Base-by-base conservation (phyloP, 2,329 filamentous ascomycete genomes). In the Nemania serpens region DNA sequence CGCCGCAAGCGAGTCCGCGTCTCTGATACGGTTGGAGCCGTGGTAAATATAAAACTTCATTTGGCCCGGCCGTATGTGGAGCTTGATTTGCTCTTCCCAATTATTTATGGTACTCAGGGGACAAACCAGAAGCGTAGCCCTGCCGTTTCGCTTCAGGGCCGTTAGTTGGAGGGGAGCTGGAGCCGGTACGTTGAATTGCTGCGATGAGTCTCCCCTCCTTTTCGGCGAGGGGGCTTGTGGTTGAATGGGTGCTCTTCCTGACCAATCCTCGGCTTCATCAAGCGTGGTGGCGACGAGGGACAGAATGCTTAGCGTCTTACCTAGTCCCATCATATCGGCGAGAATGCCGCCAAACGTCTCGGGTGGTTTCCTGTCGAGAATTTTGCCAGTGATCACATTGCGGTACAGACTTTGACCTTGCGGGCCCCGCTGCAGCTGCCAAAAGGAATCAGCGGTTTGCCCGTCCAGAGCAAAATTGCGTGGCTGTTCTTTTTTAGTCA, bases 81-180 rank as follows among this genome's bases (percentile, higher is more conserved):
- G 84, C 69, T 89, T 89, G 63, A 98, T 91, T 75, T 99, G 95
- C 67, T 93, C 88, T 69, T 94, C 90, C 95, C 95, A 99, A 71
- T 98, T 99, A 25, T 90, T 89, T 59, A 98, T 88, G 0, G 94
- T 95, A 70, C 91, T 97, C 2, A 97, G 82, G 1, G 95, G 95
- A 58, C 91, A 96, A 15, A 99, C 86, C 17, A 99, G 82, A 34
- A 99, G 79, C 0, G 95, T 98, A 0, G 91, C 87, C 70, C 87
- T 90, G 5, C 86, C 87, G 70, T 97, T 96, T 43, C 80, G 81
- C 18, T 78, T 76, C n/a, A 90, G 72, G 11, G 71, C 76, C 12
- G 82, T 84, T 18, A 86, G 74, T 2, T 76, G 79, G 17, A 86
- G 73, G 1, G 75, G 72, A 18, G 78, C 73, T 18, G 80, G 79